Evolutionary conservation across 1,284 basidiomycete species (phyloP), one percentile per base, ranked within the genome.

Genomic region (Omphalotus olearius): DNA sequence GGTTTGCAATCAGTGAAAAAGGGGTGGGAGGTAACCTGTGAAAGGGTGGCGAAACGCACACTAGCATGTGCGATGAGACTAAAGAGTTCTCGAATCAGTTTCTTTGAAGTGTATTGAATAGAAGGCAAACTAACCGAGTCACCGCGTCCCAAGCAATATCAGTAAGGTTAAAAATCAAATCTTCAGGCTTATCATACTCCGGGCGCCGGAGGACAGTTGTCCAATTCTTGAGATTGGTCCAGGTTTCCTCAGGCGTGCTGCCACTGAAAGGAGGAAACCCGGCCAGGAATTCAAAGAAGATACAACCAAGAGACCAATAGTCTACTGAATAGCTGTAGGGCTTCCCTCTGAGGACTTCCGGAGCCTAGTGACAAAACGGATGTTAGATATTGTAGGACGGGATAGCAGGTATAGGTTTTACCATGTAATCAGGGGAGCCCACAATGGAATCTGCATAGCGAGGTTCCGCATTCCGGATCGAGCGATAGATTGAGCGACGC

Each of bases 181-280:
- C 97, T 66, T 99, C 95, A 2, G 91, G 89, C 59, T 91, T 88
- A 65, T 98, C 94, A 63, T 99, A 99, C 59, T 97, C 90, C 1
- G 97, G 97, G 56, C 97, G 72, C 17, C 89, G 78, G 3, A 99
- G 78, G 2, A 95, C 92, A 60, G 90, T 90, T 20, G 86, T 82
- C 97, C 97, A 99, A 68, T 98, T 98, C 72, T 98, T 98, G 60
- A 99, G 73, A 69, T 99, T 99, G 17, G 93, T 93, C 94, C 97
- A 99, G 0, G 97, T 99, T 71, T 99, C 97, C 62, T 99, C 96
- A 0, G 95, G 90, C 0, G 89, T 93, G 40, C 88, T 84, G 11
- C 97, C 97, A 48, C 91, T 96, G 74, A 99, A 99, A 0, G 97
- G 97, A 9, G 97, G 97, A 74, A 98, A 99, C 18, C 94, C 94